Percentiles rank a stretch among this genome's conserved stretches.
phyloP scores from a whole-genome alignment of 176 grass and related monocot genomes.

The Oryza longistaminata region DNA sequence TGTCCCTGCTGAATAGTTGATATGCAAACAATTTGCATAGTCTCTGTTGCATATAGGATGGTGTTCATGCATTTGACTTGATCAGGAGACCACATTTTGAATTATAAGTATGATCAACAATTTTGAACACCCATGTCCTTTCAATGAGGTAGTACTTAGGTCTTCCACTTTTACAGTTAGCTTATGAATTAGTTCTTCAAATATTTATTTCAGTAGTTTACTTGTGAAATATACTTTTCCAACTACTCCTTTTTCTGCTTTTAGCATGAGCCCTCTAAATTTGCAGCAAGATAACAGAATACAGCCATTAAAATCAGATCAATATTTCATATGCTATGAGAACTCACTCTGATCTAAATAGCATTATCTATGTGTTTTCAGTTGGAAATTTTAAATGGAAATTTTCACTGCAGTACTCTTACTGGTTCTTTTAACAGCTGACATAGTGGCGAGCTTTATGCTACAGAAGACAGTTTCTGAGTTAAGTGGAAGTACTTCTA shows the following conservation, averaged over 20 bases:
- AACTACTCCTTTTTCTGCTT: background rate
- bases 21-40: background rate
- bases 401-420: background rate
- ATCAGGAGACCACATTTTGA: background rate
- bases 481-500: conserved; percentile 59
- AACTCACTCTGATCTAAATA: background rate
- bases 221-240: background rate
- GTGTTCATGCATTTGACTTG: conserved; percentile 5
- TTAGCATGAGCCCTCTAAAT: background rate
- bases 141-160: background rate
- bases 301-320: background rate
- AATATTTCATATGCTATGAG: background rate
- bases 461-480: conserved; percentile 61
- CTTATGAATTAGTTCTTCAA: background rate
- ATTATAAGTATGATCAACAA: background rate
- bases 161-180: background rate
- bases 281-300: background rate
- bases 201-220: background rate
- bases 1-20: background rate
- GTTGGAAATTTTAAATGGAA: conserved; percentile 7
- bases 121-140: background rate
- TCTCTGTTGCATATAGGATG: background rate
- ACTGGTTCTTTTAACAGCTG: conserved; percentile 54
- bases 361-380: conserved; percentile 9
- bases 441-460: conserved; percentile 78